Conservation (phyloP, 257 asterid genomes). For the Solanum chmielewskii region DNA sequence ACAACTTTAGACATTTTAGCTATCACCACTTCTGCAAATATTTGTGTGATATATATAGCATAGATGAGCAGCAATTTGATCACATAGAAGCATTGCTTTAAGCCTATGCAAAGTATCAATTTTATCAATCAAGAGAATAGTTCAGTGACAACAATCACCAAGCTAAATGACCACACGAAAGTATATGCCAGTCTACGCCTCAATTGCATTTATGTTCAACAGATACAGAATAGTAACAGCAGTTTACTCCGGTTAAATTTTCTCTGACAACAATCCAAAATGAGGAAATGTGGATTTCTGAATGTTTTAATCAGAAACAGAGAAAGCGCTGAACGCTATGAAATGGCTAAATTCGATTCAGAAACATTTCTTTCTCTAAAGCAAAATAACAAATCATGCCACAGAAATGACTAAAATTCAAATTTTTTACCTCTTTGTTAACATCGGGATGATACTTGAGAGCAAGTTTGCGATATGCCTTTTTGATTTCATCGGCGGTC, state of each 20-base stretch:
- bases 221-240: neutral
- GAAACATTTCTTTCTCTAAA: too few species aligned
- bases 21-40: neutral
- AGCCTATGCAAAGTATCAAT: neutral
- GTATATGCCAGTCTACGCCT: neutral
- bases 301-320: neutral
- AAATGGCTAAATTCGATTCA: too few species aligned
- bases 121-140: neutral
- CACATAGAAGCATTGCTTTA: neutral
- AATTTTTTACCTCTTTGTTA: constrained; percentile 55
- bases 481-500: constrained; percentile 62
- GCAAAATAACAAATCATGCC: neutral
- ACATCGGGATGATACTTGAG: constrained; percentile 94
- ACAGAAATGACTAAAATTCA: neutral
- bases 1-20: neutral
- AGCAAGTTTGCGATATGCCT: constrained; percentile 88
- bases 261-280: neutral
- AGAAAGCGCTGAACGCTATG: neutral
- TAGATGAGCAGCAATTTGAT: neutral
- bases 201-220: neutral
- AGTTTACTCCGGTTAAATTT: neutral
- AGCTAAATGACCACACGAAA: neutral
- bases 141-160: neutral
- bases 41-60: neutral
- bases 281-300: neutral